Evolutionary conservation across 805 yeast species (phyloP), one percentile per base, ranked within the genome.

Genomic region (Candida yuanshanica): DNA sequence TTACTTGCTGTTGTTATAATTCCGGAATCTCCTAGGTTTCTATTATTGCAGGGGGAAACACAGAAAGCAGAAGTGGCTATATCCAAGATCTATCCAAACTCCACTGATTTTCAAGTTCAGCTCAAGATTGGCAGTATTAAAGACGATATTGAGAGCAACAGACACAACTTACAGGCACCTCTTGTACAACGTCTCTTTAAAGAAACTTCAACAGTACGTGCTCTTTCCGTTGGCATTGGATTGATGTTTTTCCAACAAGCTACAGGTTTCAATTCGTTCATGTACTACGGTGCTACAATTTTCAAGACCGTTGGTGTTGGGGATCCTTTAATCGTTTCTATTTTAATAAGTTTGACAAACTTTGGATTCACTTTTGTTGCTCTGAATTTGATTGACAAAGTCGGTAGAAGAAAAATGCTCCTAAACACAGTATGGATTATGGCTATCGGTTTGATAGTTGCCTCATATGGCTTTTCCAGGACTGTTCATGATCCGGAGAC

Each of bases 191-290:
- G 42, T n/a, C 35, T 52, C 4, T 40, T 46, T 33, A 45, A 48
- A 1, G 17, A 44, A 4, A 14, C 26, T 51, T 63, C 51, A 43
- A 73, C 66, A 17, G 58, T 52, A 32, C 57, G 68, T 38, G 74
- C 74, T 0, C 48, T 69, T 6, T 46, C 70, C 35, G 73, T 78
- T 10, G 68, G 79, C 4, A 70, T 76, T 48, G 72, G 72, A 16
- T 57, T 79, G 33, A 65, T 77, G 68, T 65, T 75, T 46, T 68
- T 75, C 47, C 83, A 79, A 53, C 83, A 78, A 57, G 64, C 71
- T 38, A 69, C 77, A n/a, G 83, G 83, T 41, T 72, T 76, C 55
- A 77, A 77, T 60, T 77, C 79, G 32, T 76, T 79, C 52, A 75
- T 78, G 72, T 78, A 77, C 58, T 79, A 77, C 51, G 75, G 80